Evolutionary conservation across 2,329 filamentous ascomycete genomes (phyloP).

Genomic region (Emmonsiellopsis sp.): DNA sequence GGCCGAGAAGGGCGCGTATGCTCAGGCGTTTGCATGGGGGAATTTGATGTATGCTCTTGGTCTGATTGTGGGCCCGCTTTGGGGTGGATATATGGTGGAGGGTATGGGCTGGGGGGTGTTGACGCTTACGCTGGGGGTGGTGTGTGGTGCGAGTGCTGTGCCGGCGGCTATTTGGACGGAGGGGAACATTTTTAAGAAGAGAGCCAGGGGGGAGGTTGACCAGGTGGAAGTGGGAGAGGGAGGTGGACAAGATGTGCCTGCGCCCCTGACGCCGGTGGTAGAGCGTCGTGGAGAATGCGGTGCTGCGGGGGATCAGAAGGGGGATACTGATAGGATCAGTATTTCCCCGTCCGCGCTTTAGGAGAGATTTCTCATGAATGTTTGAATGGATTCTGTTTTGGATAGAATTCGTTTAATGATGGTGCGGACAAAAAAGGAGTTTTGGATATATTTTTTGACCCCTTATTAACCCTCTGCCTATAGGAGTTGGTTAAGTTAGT

Average conservation of each 20-base stretch:
- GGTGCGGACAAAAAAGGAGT: neutral
- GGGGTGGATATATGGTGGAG: conserved; percentile 39
- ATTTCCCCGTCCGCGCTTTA: neutral
- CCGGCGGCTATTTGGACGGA: conserved; percentile 14
- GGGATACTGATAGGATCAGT: neutral
- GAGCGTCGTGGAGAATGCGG: too few relatives aligned
- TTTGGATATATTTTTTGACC: neutral
- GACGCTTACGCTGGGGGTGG: conserved; percentile 20
- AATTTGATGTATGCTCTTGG: conserved; percentile 55
- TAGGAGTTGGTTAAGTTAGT: too few relatives aligned
- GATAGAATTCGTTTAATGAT: neutral
- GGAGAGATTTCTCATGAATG: neutral
- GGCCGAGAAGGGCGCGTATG: conserved; percentile 40
- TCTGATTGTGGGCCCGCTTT: conserved; percentile 50
- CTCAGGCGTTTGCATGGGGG: conserved; percentile 57
- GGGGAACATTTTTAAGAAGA: conserved; percentile 3
- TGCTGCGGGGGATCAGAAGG: neutral
- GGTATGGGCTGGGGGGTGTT: conserved; percentile 25
- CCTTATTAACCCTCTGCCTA: too few relatives aligned
- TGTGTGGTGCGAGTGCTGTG: conserved; percentile 20
- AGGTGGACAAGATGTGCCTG: neutral
- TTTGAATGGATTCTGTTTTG: neutral
- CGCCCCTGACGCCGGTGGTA: neutral
- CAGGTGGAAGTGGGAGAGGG: neutral
- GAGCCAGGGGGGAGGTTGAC: neutral